phyloP scores from a whole-genome alignment of 352 stramenopile species.

The Phytophthora ohioensis region DNA sequence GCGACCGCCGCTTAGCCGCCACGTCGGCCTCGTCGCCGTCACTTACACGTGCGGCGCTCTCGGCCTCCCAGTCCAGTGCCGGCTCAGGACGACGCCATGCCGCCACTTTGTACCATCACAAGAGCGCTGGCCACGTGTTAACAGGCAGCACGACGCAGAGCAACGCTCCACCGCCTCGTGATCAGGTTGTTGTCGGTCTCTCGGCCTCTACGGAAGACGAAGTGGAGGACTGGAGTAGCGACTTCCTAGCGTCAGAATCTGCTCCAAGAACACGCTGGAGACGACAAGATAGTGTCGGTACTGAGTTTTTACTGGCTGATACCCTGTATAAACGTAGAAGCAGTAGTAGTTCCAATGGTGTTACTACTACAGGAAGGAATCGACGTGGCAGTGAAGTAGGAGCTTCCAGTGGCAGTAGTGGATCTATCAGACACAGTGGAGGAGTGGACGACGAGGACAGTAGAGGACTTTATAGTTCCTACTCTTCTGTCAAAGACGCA shows the following conservation, averaged over 20 bases:
- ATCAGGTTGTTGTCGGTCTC: slow-evolving; percentile 82
- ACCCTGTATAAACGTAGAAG: slow-evolving; percentile 37
- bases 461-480: slow-evolving; percentile 27
- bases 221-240: slow-evolving; percentile 82
- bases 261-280: slow-evolving; percentile 35
- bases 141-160: not conserved
- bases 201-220: slow-evolving; percentile 70
- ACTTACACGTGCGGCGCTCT: slow-evolving; percentile 1
- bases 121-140: slow-evolving; percentile 17
- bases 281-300: slow-evolving; percentile 44
- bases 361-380: slow-evolving; percentile 6
- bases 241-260: slow-evolving; percentile 44
- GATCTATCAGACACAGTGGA: slow-evolving; percentile 33
- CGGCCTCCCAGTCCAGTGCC: slow-evolving; percentile 11
- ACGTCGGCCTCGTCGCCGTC: slow-evolving; percentile 22
- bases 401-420: slow-evolving; percentile 23
- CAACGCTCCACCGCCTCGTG: slow-evolving; percentile 18
- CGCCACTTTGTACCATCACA: slow-evolving; percentile 30
- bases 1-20: slow-evolving; percentile 19
- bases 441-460: slow-evolving; percentile 32
- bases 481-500: slow-evolving; percentile 31
- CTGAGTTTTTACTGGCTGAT: slow-evolving; percentile 35
- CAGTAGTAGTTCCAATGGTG: slow-evolving; percentile 44
- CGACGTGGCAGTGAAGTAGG: slow-evolving; percentile 29
- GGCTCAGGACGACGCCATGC: slow-evolving; percentile 17